Evolutionary conservation across 129 eudicot genomes (phyloP), one percentile per base, ranked within the genome.

Genomic region (Cynara cardunculus): DNA sequence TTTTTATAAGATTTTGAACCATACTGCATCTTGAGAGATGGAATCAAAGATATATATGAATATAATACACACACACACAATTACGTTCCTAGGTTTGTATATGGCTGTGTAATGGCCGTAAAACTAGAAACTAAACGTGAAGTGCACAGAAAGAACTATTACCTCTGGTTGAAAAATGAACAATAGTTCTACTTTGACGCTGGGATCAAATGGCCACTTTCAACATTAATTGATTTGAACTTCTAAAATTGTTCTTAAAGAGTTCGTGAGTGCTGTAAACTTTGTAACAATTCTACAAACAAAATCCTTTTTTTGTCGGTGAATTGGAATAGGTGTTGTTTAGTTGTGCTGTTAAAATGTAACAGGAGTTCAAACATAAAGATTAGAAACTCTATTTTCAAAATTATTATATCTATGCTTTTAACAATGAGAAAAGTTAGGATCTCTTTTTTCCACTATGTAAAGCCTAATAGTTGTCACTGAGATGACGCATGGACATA

Each of bases 1-100:
- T 67, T 22, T 37, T 22, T 69, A 46, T 64, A 56, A 41, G 71
- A 82, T 18, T 16, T 32, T 35, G 77, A 49, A 32, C 71, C 39
- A 5, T 5, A 74, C 24, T 81, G 34, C 10, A 0, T 10, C 73
- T 59, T 12, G 79, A 27, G 24, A 68, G 27, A 69, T 62, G 78
- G 59, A 65, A 21, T 49, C 26, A 22, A 25, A 25, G 71, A 75
- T 32, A 11, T 13, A 66, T 41, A 69, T 61, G 78, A 35, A 11
- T 13, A 66, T 41, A 32, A 32, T 19, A 44, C 14, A 44, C 3
- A 14, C 4, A 46, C 18, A 16, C 59, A 46, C 9, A 49, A 66
- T 73, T 81, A 21, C 5, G 31, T 64, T 10, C 49, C 56, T 73
- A 73, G 78, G 66, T 67, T 30, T 69, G 72, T n/a, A 64, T 78